phyloP scores from a whole-genome alignment of 371 early-diverging fungal species.

The Mortierella sp. region DNA sequence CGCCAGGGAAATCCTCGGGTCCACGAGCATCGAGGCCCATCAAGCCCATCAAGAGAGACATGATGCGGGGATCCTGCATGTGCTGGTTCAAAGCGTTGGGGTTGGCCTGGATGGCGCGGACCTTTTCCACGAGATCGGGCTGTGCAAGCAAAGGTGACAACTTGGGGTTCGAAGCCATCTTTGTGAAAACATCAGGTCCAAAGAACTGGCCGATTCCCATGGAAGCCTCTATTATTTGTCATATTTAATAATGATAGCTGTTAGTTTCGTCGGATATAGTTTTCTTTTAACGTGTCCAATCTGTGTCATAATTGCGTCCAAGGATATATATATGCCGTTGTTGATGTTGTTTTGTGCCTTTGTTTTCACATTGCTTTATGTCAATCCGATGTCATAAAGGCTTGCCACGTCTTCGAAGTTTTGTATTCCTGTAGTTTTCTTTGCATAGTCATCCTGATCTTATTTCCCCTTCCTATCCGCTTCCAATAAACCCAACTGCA shows the following conservation, averaged over 20 bases:
- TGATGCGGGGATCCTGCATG: conserved; percentile 80
- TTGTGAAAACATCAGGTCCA: conserved; percentile 75
- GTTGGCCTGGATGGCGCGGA: conserved; percentile 78
- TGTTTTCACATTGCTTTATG: too few species aligned
- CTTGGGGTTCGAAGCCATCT: conserved; percentile 87
- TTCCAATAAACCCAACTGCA: neutral
- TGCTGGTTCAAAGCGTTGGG: conserved; percentile 66
- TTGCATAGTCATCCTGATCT: too few species aligned
- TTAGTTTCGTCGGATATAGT: neutral
- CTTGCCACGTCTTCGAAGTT: too few species aligned
- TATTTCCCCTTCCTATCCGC: too few species aligned
- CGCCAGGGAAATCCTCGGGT: conserved; percentile 39
- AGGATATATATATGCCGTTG: too few species aligned
- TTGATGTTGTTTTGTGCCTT: too few species aligned
- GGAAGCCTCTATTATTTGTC: conserved; percentile 53
- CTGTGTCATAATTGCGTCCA: too few species aligned
- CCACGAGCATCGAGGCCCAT: conserved; percentile 80
- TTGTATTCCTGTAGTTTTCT: too few species aligned
- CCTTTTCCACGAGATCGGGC: conserved; percentile 78
- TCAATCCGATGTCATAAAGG: too few species aligned
- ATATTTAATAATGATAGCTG: neutral
- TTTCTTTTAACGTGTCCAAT: too few species aligned
- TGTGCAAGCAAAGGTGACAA: conserved; percentile 76
- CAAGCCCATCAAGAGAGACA: conserved; percentile 77
- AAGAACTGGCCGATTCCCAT: conserved; percentile 66